Conservation (phyloP, 805 yeast species). For the Hyphopichia homilentoma region DNA sequence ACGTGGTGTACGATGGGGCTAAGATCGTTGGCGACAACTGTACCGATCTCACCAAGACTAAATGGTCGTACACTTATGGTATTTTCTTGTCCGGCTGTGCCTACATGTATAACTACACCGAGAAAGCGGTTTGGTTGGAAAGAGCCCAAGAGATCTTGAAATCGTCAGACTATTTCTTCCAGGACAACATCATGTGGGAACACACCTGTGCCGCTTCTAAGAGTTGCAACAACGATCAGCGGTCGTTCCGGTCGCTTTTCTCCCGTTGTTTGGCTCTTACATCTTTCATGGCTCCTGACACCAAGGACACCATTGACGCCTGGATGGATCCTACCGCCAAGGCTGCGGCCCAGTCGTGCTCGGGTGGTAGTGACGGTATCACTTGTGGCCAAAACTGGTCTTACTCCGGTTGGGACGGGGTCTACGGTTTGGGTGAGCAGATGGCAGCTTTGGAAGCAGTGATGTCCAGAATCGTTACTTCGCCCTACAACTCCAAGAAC, state of each 20-base stretch:
- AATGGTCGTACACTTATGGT: constrained; percentile 75
- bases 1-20: constrained; percentile 57
- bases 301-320: constrained; percentile 38
- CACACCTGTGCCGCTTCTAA: constrained; percentile 51
- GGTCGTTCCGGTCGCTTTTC: constrained; percentile 69
- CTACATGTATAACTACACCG: constrained; percentile 61
- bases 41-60: constrained; percentile 42
- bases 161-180: constrained; percentile 44
- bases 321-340: constrained; percentile 48
- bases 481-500: constrained; percentile 30
- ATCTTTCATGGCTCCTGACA: constrained; percentile 49
- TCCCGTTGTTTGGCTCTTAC: constrained; percentile 62
- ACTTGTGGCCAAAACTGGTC: constrained; percentile 84
- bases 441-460: constrained; percentile 70
- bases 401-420: constrained; percentile 55
- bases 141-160: constrained; percentile 33
- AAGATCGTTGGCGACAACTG: constrained; percentile 43
- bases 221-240: constrained; percentile 69
- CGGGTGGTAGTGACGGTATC: constrained; percentile 81
- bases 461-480: constrained; percentile 18
- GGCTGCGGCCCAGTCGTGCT: constrained; percentile 76
- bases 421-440: constrained; percentile 82
- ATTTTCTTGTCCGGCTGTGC: constrained; percentile 66
- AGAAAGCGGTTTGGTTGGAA: constrained; percentile 39
- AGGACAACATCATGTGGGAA: constrained; percentile 54